Evolutionary conservation across 192 early-diverging fungal genomes (phyloP).

Genomic region (Pecoramyces ruminantium): DNA sequence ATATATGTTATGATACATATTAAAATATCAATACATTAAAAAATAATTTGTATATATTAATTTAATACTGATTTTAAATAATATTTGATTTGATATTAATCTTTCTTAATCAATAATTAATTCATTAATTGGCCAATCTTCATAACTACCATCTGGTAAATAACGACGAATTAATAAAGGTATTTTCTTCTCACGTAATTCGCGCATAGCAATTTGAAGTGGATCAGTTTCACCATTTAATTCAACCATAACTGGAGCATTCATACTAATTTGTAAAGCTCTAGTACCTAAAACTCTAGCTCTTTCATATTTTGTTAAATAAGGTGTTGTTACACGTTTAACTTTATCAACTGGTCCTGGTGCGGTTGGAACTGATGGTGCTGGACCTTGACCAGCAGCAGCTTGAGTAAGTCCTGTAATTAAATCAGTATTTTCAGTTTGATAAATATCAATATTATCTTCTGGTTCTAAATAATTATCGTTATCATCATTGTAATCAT

Average conservation of each 20-base stretch:
- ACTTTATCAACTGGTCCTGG: conserved; percentile 39
- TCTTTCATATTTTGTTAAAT: conserved; percentile 98
- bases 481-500: neutral
- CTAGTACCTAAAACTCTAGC: conserved; percentile 76
- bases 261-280: conserved; percentile 92
- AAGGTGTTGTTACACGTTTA: conserved; percentile 81
- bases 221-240: conserved; percentile 86
- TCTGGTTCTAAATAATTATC: neutral
- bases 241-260: conserved; percentile 95
- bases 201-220: conserved; percentile 84
- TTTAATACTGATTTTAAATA: neutral
- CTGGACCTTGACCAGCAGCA: neutral
- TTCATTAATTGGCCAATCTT: conserved; percentile 87
- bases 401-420: neutral
- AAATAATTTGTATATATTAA: too few relatives aligned
- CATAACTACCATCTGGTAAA: conserved; percentile 81
- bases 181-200: conserved; percentile 80
- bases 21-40: neutral
- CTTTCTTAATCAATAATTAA: conserved; percentile 55
- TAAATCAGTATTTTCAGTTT: neutral
- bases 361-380: neutral
- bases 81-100: neutral
- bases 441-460: neutral
- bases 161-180: conserved; percentile 83
- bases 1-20: too few relatives aligned